phyloP scores from a whole-genome alignment of 805 yeast genomes.

The Kazachstania africana region DNA sequence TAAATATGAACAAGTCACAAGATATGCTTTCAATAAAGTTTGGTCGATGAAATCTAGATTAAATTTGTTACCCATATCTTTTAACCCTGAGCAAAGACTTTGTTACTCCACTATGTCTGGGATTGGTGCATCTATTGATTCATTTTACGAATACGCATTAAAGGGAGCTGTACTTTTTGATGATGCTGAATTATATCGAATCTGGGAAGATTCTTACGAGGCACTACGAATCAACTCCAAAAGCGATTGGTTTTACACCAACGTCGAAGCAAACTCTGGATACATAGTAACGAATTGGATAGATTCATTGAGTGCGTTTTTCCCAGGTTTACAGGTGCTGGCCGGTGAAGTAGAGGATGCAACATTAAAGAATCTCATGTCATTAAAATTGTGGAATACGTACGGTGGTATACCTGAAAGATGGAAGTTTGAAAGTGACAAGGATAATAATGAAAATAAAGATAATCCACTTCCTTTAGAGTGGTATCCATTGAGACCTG shows the following conservation, averaged over 20 bases:
- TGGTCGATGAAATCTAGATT: conserved; percentile 57
- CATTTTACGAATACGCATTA: conserved; percentile 79
- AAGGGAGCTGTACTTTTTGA: conserved; percentile 67
- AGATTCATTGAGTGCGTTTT: conserved; percentile 78
- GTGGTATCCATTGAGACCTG: conserved; percentile 93
- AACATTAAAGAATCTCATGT: conserved; percentile 45
- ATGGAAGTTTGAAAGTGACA: conserved; percentile 39
- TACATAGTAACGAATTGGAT: conserved; percentile 51
- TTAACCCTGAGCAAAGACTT: conserved; percentile 44
- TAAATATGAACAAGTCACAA: conserved; percentile 51
- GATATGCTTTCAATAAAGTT: conserved; percentile 50
- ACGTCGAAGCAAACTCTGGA: conserved; percentile 47
- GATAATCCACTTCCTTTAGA: conserved; percentile 34
- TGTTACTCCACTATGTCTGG: conserved; percentile 61
- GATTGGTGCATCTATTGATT: conserved; percentile 84
- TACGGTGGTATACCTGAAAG: conserved; percentile 83
- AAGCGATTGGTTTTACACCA: conserved; percentile 40
- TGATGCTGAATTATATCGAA: conserved; percentile 35
- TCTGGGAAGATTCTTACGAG: conserved; percentile 52
- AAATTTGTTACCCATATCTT: conserved; percentile 66
- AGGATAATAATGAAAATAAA: background rate
- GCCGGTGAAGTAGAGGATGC: conserved; percentile 68
- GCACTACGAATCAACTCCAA: conserved; percentile 46
- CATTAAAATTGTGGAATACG: conserved; percentile 64
- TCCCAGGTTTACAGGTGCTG: conserved; percentile 74